phyloP scores from a whole-genome alignment of 257 asterid species.

The Mitragyna speciosa region DNA sequence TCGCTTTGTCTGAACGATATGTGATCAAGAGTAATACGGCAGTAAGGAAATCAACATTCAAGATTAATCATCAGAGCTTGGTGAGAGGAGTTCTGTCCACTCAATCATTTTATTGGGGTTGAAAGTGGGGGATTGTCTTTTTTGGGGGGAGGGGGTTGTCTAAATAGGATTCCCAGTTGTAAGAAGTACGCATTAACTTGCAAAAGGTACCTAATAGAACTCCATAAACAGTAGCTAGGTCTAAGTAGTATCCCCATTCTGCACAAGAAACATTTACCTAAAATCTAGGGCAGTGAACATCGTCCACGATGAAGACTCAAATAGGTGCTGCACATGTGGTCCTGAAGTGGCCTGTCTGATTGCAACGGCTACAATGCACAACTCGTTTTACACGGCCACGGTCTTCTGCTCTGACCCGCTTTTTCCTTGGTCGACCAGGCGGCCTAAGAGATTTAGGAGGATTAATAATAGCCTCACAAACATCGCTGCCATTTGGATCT shows the following conservation, averaged over 20 bases:
- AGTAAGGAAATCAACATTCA: not conserved
- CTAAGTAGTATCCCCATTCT: not conserved
- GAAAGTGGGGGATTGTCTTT: too few species aligned
- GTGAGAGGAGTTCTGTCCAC: not conserved
- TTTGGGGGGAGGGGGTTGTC: not conserved
- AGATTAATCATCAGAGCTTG: not conserved
- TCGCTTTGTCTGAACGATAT: not conserved
- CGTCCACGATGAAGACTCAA: slow-evolving; percentile 32
- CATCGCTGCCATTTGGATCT: slow-evolving; percentile 42
- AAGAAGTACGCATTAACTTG: not conserved
- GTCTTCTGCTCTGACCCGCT: slow-evolving; percentile 83
- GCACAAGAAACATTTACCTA: slow-evolving; percentile 14
- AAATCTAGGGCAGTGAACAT: not conserved
- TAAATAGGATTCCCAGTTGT: not conserved
- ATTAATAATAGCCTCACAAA: slow-evolving; percentile 42
- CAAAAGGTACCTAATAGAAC: not conserved
- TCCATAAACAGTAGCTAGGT: not conserved
- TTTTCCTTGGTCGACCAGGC: slow-evolving; percentile 85
- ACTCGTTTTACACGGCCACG: slow-evolving; percentile 83
- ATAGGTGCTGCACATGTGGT: slow-evolving; percentile 96
- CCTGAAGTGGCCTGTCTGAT: slow-evolving; percentile 94
- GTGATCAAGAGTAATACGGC: not conserved
- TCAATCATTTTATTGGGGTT: not conserved
- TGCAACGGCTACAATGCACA: slow-evolving; percentile 96
- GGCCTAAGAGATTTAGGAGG: slow-evolving; percentile 90